These are phyloP conservation scores for Lactarius akahatsu DNA, from an alignment of 768 basidiomycete species.

Conservation along the genomic window DNA sequence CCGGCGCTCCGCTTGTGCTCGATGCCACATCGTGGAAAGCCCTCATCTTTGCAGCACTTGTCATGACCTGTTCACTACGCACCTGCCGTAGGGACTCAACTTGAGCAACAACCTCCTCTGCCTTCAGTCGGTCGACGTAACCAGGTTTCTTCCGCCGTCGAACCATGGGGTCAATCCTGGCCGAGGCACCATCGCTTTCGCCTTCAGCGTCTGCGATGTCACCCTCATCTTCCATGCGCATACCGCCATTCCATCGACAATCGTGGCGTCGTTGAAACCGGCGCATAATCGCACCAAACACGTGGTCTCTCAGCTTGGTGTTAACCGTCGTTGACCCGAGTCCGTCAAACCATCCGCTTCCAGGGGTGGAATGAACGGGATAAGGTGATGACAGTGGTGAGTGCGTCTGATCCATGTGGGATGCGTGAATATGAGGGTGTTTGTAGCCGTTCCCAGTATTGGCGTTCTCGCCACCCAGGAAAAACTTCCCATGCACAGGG, in stretches of 20 bases:
- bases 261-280: slow-evolving; percentile 57
- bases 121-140: slow-evolving; percentile 42
- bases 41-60: slow-evolving; percentile 35
- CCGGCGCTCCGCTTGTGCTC: slow-evolving; percentile 6
- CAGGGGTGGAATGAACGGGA: background rate
- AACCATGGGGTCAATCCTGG: slow-evolving; percentile 10
- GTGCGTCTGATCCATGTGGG: slow-evolving; percentile 32
- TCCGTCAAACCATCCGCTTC: slow-evolving; percentile 71
- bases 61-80: slow-evolving; percentile 59
- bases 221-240: slow-evolving; percentile 57
- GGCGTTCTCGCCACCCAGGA: slow-evolving; percentile 17
- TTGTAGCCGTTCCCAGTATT: slow-evolving; percentile 36
- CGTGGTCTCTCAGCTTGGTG: slow-evolving; percentile 90
- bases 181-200: slow-evolving; percentile 41
- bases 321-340: slow-evolving; percentile 93
- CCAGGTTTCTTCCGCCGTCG: slow-evolving; percentile 45
- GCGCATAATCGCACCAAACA: slow-evolving; percentile 85
- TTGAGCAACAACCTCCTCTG: slow-evolving; percentile 41
- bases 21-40: slow-evolving; percentile 24
- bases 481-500: slow-evolving; percentile 12
- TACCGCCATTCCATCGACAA: slow-evolving; percentile 32
- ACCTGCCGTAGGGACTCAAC: slow-evolving; percentile 54
- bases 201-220: slow-evolving; percentile 42
- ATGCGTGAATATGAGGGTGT: slow-evolving; percentile 42
- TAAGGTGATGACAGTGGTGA: slow-evolving; percentile 13